Evolutionary conservation across 179 eudicot genomes (phyloP), one percentile per base, ranked within the genome.

Genomic region (Nepenthes alata): DNA sequence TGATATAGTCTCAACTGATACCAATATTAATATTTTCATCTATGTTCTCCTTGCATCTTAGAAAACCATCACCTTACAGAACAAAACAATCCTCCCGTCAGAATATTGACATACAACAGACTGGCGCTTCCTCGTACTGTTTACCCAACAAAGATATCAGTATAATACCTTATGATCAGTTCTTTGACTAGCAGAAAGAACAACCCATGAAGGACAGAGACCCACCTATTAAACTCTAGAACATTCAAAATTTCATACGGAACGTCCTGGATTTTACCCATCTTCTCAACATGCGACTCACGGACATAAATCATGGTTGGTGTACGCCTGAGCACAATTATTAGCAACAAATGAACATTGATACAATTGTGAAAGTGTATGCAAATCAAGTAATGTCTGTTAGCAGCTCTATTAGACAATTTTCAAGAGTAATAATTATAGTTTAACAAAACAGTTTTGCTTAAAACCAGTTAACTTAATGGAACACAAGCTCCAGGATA

Each of bases 141-240:
- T 72, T 41, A 64, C 54, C 62, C 41, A 62, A 44, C 65, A 75
- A 54, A 76, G 70, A 45, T 25, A 39, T 69, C 60, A 67, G 64
- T 39, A 69, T 60, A 25, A 34, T 36, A 35, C 36, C 2, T n/a
- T 11, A 45, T 35, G 16, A 25, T 62, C 60, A 58, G 35, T 25
- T 57, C 44, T 34, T 25, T 36, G 34, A 16, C 47, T 47, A 51
- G 51, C 9, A 63, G 53, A 53, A 44, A 15, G 58, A 11, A 57
- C 35, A 72, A 60, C 10, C 35, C 10, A 47, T 41, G 39, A 66
- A 54, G 38, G 13, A 72, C 47, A 58, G 25, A 11, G 14, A 68
- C 78, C 62, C 65, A 89, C 98, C 98, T 93, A 72, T 93, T 93
- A 64, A 93, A 93, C 78, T 93, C 98, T 35, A 93, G 93, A 67